These are phyloP conservation scores for Fusarium globosum DNA, from an alignment of 2,329 filamentous ascomycete genomes.

Conservation along the genomic window DNA sequence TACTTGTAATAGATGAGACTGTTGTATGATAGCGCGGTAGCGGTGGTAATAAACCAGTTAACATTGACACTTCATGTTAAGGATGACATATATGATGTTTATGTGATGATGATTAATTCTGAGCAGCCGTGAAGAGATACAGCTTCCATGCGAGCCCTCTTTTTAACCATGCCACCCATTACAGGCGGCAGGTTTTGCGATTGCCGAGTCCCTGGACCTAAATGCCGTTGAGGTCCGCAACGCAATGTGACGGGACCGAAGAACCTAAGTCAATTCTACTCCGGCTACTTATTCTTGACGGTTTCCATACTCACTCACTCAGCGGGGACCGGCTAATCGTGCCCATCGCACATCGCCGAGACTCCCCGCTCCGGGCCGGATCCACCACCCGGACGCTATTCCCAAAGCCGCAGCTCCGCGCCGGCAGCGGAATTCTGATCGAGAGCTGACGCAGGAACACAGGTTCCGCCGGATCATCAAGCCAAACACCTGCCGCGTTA, in stretches of 20 bases:
- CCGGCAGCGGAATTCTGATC: neutral
- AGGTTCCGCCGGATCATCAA: neutral
- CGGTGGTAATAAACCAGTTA: rapidly evolving
- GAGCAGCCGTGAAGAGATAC: no score
- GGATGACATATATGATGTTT: no score
- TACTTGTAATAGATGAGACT: rapidly evolving
- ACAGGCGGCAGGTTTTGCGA: neutral
- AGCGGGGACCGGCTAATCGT: neutral
- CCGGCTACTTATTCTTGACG: no score
- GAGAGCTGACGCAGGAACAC: conserved; percentile 17
- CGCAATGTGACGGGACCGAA: rapidly evolving
- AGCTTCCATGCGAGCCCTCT: neutral
- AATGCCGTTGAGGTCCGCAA: rapidly evolving
- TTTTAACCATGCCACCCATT: neutral
- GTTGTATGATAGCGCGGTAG: rapidly evolving
- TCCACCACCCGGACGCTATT: conserved; percentile 25
- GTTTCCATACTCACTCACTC: neutral
- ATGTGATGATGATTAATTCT: neutral
- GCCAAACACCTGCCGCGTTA: neutral
- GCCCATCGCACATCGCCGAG: neutral
- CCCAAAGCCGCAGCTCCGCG: conserved; percentile 25
- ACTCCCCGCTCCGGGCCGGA: conserved; percentile 11
- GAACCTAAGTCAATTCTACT: rapidly evolving
- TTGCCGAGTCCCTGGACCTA: rapidly evolving
- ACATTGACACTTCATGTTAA: rapidly evolving